phyloP scores from a whole-genome alignment of 2,329 filamentous ascomycete species.

The Hypomyces rosellus region DNA sequence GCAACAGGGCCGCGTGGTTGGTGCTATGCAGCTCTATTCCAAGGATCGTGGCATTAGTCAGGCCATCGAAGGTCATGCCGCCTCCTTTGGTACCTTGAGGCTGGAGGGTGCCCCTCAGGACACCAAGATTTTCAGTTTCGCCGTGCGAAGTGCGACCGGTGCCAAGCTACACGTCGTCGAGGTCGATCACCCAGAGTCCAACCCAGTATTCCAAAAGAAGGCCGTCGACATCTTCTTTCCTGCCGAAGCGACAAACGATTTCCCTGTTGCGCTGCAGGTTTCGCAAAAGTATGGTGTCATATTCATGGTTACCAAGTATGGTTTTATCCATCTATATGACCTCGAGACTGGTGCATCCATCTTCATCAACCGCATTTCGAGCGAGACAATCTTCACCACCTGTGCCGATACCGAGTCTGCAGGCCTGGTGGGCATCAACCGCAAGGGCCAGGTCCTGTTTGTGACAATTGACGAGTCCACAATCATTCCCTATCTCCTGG shows the following conservation, averaged over 20 bases:
- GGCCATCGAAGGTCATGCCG: constrained; percentile 94
- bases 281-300: constrained; percentile 95
- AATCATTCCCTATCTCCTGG: constrained; percentile 88
- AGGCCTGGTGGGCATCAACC: constrained; percentile 91
- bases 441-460: constrained; percentile 92
- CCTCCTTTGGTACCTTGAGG: constrained; percentile 83
- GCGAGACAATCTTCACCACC: constrained; percentile 97
- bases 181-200: constrained; percentile 86
- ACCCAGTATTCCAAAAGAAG: constrained; percentile 89
- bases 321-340: constrained; percentile 98
- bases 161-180: constrained; percentile 97
- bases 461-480: constrained; percentile 89
- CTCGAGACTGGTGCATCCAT: constrained; percentile 92
- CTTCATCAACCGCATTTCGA: constrained; percentile 99
- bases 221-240: constrained; percentile 98
- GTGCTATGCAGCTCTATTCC: constrained; percentile 95
- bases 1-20: constrained; percentile 86
- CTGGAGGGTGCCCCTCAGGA: constrained; percentile 84
- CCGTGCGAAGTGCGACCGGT: constrained; percentile 79
- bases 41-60: constrained; percentile 95
- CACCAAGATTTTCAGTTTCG: constrained; percentile 95
- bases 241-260: constrained; percentile 89
- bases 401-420: constrained; percentile 75
- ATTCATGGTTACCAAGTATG: constrained; percentile 97
- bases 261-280: constrained; percentile 95